phyloP scores from a whole-genome alignment of 768 basidiomycete species.

The Roridomyces roridus region DNA sequence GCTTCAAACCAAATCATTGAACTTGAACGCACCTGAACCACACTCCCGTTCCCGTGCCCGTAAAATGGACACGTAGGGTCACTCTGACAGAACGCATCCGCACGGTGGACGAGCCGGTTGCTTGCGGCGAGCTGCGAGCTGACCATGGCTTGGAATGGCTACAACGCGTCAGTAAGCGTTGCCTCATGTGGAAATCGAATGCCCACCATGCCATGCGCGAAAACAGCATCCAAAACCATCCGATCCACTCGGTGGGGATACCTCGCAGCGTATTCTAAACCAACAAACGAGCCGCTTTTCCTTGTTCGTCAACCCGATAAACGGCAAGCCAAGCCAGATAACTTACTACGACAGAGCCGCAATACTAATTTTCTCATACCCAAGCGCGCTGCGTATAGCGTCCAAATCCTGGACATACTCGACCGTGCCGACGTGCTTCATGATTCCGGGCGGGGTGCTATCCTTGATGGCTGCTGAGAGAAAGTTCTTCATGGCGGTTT shows the following conservation, averaged over 20 bases:
- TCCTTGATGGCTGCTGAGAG: constrained; percentile 15
- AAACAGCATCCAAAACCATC: constrained; percentile 25
- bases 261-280: constrained; percentile 16
- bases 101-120: constrained; percentile 23
- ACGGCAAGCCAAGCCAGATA: too few species aligned
- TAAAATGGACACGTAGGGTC: constrained; percentile 26
- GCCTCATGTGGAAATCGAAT: background rate
- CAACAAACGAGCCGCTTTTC: constrained; percentile 25
- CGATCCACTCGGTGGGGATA: constrained; percentile 21
- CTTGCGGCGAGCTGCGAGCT: constrained; percentile 17
- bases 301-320: background rate
- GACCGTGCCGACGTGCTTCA: constrained; percentile 20
- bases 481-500: constrained; percentile 13
- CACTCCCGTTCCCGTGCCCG: constrained; percentile 26
- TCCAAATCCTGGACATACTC: constrained; percentile 28
- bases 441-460: constrained; percentile 21
- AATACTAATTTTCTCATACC: constrained; percentile 18
- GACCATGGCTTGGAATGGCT: constrained; percentile 16
- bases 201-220: constrained; percentile 25
- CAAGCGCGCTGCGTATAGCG: constrained; percentile 19
- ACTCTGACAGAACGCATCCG: constrained; percentile 24
- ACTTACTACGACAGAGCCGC: constrained; percentile 25
- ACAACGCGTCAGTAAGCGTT: background rate
- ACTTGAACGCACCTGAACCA: constrained; percentile 39
- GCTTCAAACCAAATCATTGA: background rate